These are phyloP conservation scores for Nemania bipapillata DNA, from an alignment of 2,329 filamentous ascomycete genomes.

Conservation along the genomic window DNA sequence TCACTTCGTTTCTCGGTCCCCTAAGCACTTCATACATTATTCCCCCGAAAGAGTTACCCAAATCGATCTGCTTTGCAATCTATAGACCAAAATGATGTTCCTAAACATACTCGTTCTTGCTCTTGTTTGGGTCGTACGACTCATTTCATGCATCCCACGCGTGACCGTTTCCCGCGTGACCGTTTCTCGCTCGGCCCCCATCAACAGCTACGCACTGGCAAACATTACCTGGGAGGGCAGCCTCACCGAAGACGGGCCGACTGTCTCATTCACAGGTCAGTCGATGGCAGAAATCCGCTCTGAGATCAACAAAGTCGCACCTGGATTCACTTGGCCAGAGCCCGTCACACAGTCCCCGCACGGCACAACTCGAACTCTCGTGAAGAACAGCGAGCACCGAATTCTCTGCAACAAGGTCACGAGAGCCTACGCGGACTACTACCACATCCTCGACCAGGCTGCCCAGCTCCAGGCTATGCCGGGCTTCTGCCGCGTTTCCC, in stretches of 20 bases:
- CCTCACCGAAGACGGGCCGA: conserved; percentile 32
- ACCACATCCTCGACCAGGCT: neutral
- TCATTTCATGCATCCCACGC: neutral
- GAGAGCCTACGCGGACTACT: conserved; percentile 12
- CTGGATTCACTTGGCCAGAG: neutral
- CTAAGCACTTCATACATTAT: neutral
- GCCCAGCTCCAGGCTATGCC: conserved; percentile 16
- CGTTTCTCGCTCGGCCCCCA: neutral
- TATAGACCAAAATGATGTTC: conserved; percentile 5
- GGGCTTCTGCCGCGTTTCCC: conserved; percentile 12
- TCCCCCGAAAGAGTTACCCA: neutral
- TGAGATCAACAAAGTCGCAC: conserved; percentile 17
- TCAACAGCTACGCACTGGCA: neutral
- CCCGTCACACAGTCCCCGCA: neutral
- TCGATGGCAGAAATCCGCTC: conserved; percentile 23
- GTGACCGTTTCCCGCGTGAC: neutral
- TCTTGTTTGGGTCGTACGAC: neutral
- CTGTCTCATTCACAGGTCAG: conserved; percentile 10
- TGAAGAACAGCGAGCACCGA: conserved; percentile 5
- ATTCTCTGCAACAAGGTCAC: conserved; percentile 14
- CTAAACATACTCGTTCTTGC: neutral
- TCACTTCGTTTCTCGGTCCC: neutral
- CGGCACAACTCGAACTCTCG: neutral
- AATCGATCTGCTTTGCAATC: neutral
- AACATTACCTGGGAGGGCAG: conserved; percentile 25